Conservation (phyloP, 2,329 filamentous ascomycete genomes). For the Stemphylium vesicarium region DNA sequence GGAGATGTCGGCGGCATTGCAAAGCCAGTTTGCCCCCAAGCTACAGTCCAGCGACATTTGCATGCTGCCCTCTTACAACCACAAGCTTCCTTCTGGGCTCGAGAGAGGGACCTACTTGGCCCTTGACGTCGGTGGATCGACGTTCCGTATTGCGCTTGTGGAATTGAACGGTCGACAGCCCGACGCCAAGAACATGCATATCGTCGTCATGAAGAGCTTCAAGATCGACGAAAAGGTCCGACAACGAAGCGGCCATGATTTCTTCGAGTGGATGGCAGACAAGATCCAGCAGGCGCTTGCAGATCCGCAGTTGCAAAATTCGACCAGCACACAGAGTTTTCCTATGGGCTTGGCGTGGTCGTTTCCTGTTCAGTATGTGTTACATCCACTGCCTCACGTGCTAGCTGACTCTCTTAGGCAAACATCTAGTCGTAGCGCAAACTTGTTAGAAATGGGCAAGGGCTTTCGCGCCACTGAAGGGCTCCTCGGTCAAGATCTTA, state of each 20-base stretch:
- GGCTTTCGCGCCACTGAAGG: constrained; percentile 67
- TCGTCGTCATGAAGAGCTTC: constrained; percentile 61
- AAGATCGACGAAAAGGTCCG: constrained; percentile 64
- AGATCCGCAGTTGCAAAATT: constrained; percentile 48
- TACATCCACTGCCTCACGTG: background rate
- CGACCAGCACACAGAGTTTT: constrained; percentile 50
- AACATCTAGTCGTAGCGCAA: constrained; percentile 64
- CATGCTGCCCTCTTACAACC: constrained; percentile 71
- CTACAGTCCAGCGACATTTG: constrained; percentile 63
- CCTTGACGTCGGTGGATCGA: constrained; percentile 71
- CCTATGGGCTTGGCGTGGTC: constrained; percentile 70
- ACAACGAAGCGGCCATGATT: constrained; percentile 60
- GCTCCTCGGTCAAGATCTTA: constrained; percentile 65
- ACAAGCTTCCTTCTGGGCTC: constrained; percentile 64
- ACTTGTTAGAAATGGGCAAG: constrained; percentile 68
- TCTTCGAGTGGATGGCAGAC: constrained; percentile 72
- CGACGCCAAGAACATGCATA: constrained; percentile 58
- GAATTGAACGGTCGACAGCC: constrained; percentile 58
- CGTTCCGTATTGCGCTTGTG: constrained; percentile 67
- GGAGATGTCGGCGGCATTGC: constrained; percentile 53
- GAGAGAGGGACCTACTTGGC: constrained; percentile 67
- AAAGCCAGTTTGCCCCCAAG: constrained; percentile 61
- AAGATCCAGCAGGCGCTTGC: constrained; percentile 63
- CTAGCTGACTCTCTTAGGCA: constrained; percentile 50
- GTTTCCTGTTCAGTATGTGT: constrained; percentile 64